phyloP scores from a whole-genome alignment of 2,329 filamentous ascomycete species.

The Apiospora kogelbergensis region DNA sequence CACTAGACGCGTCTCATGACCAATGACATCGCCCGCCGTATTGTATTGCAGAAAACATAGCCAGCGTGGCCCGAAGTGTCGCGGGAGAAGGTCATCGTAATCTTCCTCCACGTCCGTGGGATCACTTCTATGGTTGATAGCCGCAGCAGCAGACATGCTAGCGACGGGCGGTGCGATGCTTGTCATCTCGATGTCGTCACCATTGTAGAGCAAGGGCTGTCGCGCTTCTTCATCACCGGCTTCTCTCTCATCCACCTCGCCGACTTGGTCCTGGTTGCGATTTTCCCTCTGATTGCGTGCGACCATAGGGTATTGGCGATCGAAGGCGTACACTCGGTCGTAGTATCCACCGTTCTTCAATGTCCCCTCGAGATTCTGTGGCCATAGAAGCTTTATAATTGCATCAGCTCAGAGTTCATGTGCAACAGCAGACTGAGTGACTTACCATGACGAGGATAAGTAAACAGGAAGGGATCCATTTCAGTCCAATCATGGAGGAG shows the following conservation, averaged over 20 bases:
- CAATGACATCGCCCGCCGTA: background rate
- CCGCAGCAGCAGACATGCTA: background rate
- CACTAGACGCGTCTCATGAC: slow-evolving; percentile 24
- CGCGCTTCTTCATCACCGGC: background rate
- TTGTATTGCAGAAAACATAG: slow-evolving; percentile 25
- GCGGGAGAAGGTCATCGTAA: slow-evolving; percentile 14
- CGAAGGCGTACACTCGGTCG: slow-evolving; percentile 13
- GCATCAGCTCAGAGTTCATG: background rate
- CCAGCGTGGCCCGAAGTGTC: slow-evolving; percentile 19
- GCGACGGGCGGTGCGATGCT: background rate
- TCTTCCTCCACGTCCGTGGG: slow-evolving; percentile 6
- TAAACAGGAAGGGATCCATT: slow-evolving; percentile 16
- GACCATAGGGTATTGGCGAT: slow-evolving; percentile 14
- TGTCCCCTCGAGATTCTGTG: slow-evolving; percentile 13
- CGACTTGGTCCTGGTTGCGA: background rate
- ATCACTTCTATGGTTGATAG: background rate
- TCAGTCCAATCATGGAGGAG: slow-evolving; percentile 2
- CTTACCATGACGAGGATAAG: slow-evolving; percentile 15
- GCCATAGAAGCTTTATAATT: slow-evolving; percentile 10
- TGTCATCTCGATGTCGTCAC: slow-evolving; percentile 10
- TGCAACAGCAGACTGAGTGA: too few species aligned
- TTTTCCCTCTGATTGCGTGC: slow-evolving; percentile 13
- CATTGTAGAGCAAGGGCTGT: background rate
- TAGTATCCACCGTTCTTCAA: slow-evolving; percentile 13
- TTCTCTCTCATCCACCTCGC: background rate